Evolutionary conservation across 306 rosid genomes (phyloP), one percentile per base, ranked within the genome.

Genomic region (Prunus fruticosa): DNA sequence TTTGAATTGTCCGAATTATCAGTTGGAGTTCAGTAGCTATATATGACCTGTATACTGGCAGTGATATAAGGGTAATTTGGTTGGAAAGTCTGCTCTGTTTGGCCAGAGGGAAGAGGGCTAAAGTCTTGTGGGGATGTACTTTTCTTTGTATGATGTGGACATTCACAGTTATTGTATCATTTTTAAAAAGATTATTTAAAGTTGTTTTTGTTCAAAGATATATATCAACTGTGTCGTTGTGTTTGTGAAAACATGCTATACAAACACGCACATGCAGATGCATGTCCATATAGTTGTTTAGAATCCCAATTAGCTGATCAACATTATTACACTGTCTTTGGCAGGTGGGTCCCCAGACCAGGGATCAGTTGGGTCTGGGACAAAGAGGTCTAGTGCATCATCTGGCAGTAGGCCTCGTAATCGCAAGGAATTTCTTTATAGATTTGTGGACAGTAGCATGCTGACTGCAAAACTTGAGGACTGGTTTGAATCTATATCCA

Each of bases 341-440:
- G 70, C 90, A 93, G 98, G 93, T 84, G 83, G 79, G 81, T 87
- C 94, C 82, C 91, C 95, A 28, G 96, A 89, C 86, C 96, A 81
- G 84, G 98, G 92, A 81, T 94, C 98, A 66, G 64, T 89, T 71
- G 96, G 92, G 82, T 94, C 98, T 85, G 95, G 97, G 79, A 83
- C 97, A 79, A 94, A 87, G 86, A 86, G 93, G 85, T 91, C 95
- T 73, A 90, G 89, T 71, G 92, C 76, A 77, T 93, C 98, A 75
- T 90, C 97, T 60, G 88, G 96, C 45, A 80, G 91, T 64, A 88
- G 93, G 86, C 62, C 95, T 80, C 85, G 82, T 65, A 92, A 87
- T 56, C 83, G 84, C 84, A 94, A 90, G 80, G 96, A 94, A 68
- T 94, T 94, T 80, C 93, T 92, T 63, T 60, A 87, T 72, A 92